Evolutionary conservation across 139 green algal species (phyloP).

Genomic region (Limnomonas spitsbergensis): DNA sequence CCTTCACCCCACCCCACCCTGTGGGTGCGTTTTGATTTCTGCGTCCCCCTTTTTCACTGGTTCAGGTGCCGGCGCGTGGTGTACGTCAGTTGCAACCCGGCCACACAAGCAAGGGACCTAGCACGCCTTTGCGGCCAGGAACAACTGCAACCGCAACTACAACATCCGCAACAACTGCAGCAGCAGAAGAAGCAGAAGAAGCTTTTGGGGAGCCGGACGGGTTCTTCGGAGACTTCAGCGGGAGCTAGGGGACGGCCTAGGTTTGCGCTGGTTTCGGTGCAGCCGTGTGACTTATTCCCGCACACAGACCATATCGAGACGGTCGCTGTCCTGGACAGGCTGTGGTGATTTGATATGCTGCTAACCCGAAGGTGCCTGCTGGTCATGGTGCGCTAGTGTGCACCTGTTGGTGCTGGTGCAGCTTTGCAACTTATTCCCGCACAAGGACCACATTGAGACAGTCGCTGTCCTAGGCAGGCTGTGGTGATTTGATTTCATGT

Average conservation of each 20-base stretch:
- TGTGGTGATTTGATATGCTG: neutral
- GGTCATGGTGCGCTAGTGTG: neutral
- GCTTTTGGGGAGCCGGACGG: neutral
- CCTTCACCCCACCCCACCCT: no score
- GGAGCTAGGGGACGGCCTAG: no score
- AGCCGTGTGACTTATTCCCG: conserved; percentile 80
- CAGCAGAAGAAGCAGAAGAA: neutral
- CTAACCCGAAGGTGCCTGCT: neutral
- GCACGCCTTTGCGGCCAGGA: conserved; percentile 28
- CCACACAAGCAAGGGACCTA: conserved; percentile 68
- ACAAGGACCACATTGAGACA: conserved; percentile 78
- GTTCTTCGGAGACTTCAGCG: no score
- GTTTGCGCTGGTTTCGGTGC: conserved; percentile 34
- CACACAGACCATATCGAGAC: conserved; percentile 81
- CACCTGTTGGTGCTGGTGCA: conserved; percentile 32
- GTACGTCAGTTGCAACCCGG: conserved; percentile 87
- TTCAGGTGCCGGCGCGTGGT: conserved; percentile 50
- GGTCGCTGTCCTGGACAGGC: conserved; percentile 63
- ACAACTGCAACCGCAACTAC: neutral
- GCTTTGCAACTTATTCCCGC: conserved; percentile 80
- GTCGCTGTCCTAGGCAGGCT: conserved; percentile 63
- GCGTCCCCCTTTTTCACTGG: neutral
- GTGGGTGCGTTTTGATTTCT: no score
- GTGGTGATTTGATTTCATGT: neutral
- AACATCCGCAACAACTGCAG: neutral